These are phyloP conservation scores for Salvia miltiorrhiza DNA, from an alignment of 257 asterid genomes.

Conservation along the genomic window DNA sequence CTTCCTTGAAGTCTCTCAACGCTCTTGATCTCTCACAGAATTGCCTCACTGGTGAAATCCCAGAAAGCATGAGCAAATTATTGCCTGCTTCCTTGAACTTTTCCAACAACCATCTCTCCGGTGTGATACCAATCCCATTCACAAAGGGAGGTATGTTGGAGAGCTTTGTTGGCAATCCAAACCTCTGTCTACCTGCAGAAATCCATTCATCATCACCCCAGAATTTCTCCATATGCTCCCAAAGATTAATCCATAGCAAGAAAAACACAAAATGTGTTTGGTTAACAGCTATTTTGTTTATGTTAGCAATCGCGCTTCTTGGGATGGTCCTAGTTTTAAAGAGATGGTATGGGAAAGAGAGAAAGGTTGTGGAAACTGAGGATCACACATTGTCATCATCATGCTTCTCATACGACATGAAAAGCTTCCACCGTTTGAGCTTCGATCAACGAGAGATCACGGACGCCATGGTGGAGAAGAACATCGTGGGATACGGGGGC, in stretches of 20 bases:
- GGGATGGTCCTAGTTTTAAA: constrained; percentile 49
- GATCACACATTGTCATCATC: constrained; percentile 56
- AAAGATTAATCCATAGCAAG: constrained; percentile 16
- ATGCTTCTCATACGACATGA: constrained; percentile 64
- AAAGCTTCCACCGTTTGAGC: constrained; percentile 74
- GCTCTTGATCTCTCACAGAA: constrained; percentile 80
- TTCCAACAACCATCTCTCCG: constrained; percentile 70
- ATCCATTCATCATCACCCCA: constrained; percentile 26
- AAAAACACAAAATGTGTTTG: constrained; percentile 47
- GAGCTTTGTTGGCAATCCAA: constrained; percentile 67
- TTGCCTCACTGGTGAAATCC: constrained; percentile 55
- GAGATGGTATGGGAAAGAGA: constrained; percentile 47
- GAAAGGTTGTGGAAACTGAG: constrained; percentile 35
- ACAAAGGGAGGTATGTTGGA: constrained; percentile 64
- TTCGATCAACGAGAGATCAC: constrained; percentile 75
- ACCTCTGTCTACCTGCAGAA: constrained; percentile 49
- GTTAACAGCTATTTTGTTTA: constrained; percentile 42
- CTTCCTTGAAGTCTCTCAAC: constrained; percentile 53
- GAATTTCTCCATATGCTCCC: constrained; percentile 42
- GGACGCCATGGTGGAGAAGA: constrained; percentile 76
- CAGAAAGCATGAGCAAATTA: constrained; percentile 43
- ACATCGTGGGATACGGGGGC: constrained; percentile 96
- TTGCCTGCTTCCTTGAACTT: constrained; percentile 78
- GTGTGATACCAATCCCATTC: constrained; percentile 67
- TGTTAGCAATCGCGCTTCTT: constrained; percentile 43